Base-by-base conservation (phyloP, 2,329 filamentous ascomycete genomes). In the Exophiala xenobiotica region DNA sequence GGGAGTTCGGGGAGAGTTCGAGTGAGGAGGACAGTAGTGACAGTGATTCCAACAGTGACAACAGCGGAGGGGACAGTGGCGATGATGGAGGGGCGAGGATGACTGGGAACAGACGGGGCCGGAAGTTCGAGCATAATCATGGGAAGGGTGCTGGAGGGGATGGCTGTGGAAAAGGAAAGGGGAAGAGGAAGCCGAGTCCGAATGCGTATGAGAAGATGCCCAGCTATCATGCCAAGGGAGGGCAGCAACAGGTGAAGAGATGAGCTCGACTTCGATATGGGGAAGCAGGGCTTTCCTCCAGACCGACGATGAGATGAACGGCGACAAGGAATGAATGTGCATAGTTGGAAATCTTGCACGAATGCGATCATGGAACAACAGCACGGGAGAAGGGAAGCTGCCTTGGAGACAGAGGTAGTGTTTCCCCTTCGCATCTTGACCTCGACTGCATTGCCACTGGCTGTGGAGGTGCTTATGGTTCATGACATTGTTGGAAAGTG, bases 1-100 rank as follows among this genome's bases (percentile, higher is more conserved):
- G 86, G 61, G 81, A 78, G 8, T 83, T 90, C 3, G 90, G 87
- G 67, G 92, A 97, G 68, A 93, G 88, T 24, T 90, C 86, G 53
- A 73, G 71, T n/a, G 73, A 75, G 60, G 73, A 70, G 6, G 69
- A 73, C 11, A 78, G 78, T 75, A 1, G 75, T 4, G 78, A 74
- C 42, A 72, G 70, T 11, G 61, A 64, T n/a, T n/a, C n/a, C n/a
- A n/a, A n/a, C n/a, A n/a, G n/a, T n/a, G n/a, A n/a, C n/a, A n/a
- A n/a, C n/a, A n/a, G n/a, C n/a, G n/a, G 73, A 35, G 68, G 65
- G 23, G 68, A 70, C 33, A 61, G 60, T 44, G 44, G 54, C 49
- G 59, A 58, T 39, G 57, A 61, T 20, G 55, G 55, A 11, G 58
- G 59, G 5, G 63, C 57, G 29, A 65, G 58, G 11, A 59, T 51